Conservation (phyloP, 1,284 basidiomycete genomes). For the Tremellales sp. region DNA sequence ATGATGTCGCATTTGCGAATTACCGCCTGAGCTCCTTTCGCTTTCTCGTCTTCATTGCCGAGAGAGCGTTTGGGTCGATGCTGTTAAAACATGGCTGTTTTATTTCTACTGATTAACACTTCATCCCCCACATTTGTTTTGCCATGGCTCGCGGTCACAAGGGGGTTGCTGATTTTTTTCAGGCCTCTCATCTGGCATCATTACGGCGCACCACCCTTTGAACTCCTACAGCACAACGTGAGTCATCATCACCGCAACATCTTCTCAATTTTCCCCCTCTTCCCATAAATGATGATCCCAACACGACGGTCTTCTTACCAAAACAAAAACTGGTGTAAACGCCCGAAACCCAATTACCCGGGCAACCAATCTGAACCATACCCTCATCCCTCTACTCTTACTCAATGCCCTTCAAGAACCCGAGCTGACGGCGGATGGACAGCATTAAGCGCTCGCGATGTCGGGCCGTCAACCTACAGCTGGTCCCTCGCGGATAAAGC, state of each 20-base stretch:
- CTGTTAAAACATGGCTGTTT: slow-evolving; percentile 50
- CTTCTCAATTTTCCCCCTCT: neutral
- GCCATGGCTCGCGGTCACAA: too few species aligned
- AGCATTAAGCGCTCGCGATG: slow-evolving; percentile 19
- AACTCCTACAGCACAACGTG: neutral
- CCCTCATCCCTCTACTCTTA: neutral
- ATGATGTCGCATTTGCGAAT: slow-evolving; percentile 49
- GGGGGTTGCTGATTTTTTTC: too few species aligned
- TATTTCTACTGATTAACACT: slow-evolving; percentile 41
- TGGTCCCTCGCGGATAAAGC: slow-evolving; percentile 41
- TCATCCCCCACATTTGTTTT: too few species aligned
- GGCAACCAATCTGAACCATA: slow-evolving; percentile 38
- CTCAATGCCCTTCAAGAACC: neutral
- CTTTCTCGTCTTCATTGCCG: slow-evolving; percentile 33
- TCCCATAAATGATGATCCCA: slow-evolving; percentile 43
- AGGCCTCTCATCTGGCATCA: too few species aligned
- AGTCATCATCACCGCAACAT: neutral
- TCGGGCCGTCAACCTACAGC: slow-evolving; percentile 38
- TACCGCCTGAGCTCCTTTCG: slow-evolving; percentile 45
- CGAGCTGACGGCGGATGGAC: slow-evolving; percentile 9
- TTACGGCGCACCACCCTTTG: slow-evolving; percentile 3
- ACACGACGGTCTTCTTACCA: slow-evolving; percentile 48
- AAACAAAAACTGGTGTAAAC: slow-evolving; percentile 35
- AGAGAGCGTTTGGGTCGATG: slow-evolving; percentile 25
- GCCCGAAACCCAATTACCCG: slow-evolving; percentile 44